phyloP scores from a whole-genome alignment of 371 early-diverging fungal genomes.

The Actinomortierella ambigua region DNA sequence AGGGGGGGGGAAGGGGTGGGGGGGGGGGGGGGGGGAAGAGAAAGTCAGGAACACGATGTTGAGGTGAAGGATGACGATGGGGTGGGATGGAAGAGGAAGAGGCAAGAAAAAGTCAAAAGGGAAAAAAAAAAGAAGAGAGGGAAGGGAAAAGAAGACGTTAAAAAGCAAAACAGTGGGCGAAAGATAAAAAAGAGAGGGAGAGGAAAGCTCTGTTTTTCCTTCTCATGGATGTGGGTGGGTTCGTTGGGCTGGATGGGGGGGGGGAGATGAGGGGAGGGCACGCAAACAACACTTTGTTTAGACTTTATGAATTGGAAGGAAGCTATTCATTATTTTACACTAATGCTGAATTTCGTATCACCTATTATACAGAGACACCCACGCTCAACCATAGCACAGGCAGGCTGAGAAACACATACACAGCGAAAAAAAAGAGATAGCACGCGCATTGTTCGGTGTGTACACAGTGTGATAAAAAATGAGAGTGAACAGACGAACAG shows the following conservation, averaged over 20 bases:
- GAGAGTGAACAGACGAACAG: too few species aligned
- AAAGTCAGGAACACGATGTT: background rate
- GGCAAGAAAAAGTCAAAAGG: background rate
- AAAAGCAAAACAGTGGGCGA: background rate
- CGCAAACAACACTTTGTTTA: too few species aligned
- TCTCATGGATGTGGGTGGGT: background rate
- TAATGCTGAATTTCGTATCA: too few species aligned
- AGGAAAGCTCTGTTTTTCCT: background rate
- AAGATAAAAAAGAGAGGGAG: background rate
- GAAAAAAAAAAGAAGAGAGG: background rate
- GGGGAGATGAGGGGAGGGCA: background rate
- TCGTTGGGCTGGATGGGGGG: background rate
- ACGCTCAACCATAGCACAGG: too few species aligned
- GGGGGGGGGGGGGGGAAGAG: background rate
- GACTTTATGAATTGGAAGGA: too few species aligned
- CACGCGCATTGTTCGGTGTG: too few species aligned
- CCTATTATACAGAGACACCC: too few species aligned
- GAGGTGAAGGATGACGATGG: background rate
- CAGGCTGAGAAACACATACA: too few species aligned
- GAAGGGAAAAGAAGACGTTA: background rate
- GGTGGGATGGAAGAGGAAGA: background rate
- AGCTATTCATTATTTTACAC: too few species aligned
- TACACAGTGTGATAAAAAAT: too few species aligned
- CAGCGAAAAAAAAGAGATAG: too few species aligned
- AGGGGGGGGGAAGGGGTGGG: slow-evolving; percentile 2